These are phyloP conservation scores for Phialophora macrospora DNA, from an alignment of 2,329 filamentous ascomycete species.

Conservation along the genomic window DNA sequence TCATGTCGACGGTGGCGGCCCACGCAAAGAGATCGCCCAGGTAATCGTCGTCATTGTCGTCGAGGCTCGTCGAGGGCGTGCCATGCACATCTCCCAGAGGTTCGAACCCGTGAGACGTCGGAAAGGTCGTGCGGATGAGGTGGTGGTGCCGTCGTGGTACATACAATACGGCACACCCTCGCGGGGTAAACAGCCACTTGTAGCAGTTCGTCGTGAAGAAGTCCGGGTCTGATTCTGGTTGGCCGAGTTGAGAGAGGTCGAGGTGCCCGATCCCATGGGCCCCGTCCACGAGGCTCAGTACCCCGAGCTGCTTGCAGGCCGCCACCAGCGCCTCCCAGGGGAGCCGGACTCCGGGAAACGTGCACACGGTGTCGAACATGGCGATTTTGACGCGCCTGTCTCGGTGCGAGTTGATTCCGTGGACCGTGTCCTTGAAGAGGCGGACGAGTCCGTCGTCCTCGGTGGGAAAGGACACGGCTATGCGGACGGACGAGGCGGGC, in stretches of 20 bases:
- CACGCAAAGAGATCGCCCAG: slow-evolving; percentile 68
- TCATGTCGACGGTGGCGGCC: slow-evolving; percentile 73
- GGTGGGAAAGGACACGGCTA: slow-evolving; percentile 68
- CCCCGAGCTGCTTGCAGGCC: slow-evolving; percentile 66
- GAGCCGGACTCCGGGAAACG: slow-evolving; percentile 74
- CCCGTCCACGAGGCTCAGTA: slow-evolving; percentile 80
- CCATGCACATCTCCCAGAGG: slow-evolving; percentile 61
- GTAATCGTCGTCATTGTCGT: not conserved
- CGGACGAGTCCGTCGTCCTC: slow-evolving; percentile 66
- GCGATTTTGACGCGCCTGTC: slow-evolving; percentile 58
- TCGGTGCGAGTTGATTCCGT: not conserved
- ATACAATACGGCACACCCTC: slow-evolving; percentile 78
- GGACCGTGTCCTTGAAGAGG: slow-evolving; percentile 55
- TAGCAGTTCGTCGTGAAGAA: slow-evolving; percentile 86
- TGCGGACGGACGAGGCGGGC: slow-evolving; percentile 44
- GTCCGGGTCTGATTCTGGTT: slow-evolving; percentile 63
- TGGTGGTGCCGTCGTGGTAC: slow-evolving; percentile 75
- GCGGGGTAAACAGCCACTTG: slow-evolving; percentile 84
- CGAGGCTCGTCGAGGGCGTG: not conserved
- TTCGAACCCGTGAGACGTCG: slow-evolving; percentile 78
- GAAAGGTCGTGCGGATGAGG: slow-evolving; percentile 72
- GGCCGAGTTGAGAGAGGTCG: slow-evolving; percentile 61
- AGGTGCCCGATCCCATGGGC: slow-evolving; percentile 85
- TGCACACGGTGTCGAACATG: slow-evolving; percentile 78
- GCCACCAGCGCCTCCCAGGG: slow-evolving; percentile 71